Percentiles rank a stretch among this genome's conserved stretches.
Evolutionary conservation across 495 filamentous ascomycete species (phyloP).

Genomic region (Lasiosphaeria hispida): DNA sequence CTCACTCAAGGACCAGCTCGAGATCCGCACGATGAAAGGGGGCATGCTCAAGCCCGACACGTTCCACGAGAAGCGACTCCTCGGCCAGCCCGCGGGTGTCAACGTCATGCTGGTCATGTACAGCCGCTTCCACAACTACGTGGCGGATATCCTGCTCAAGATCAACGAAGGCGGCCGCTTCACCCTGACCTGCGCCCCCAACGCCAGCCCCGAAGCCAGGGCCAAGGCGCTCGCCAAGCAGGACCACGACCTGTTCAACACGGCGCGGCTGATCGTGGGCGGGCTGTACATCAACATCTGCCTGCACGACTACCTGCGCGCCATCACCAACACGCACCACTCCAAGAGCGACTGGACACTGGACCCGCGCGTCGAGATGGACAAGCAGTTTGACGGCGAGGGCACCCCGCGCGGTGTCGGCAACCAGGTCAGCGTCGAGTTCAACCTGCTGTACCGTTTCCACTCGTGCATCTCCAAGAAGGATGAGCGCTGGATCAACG

Average conservation of each 20-base stretch:
- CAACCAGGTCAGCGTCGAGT: constrained; percentile 77
- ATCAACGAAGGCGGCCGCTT: constrained; percentile 75
- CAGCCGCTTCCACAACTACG: constrained; percentile 76
- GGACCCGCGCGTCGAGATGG: constrained; percentile 63
- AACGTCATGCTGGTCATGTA: constrained; percentile 66
- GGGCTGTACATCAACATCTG: constrained; percentile 80
- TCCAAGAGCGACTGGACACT: constrained; percentile 74
- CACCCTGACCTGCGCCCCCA: constrained; percentile 45
- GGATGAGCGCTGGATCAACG: constrained; percentile 67
- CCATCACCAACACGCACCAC: constrained; percentile 74
- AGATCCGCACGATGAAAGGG: constrained; percentile 67
- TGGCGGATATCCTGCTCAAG: constrained; percentile 55
- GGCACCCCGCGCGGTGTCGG: constrained; percentile 64
- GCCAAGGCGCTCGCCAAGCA: constrained; percentile 61
- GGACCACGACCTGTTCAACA: constrained; percentile 82
- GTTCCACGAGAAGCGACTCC: constrained; percentile 66
- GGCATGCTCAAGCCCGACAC: constrained; percentile 77
- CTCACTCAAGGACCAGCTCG: constrained; percentile 62
- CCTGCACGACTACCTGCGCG: constrained; percentile 76
- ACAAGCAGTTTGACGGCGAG: constrained; percentile 46
- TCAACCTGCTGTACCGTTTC: constrained; percentile 72
- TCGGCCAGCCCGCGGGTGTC: constrained; percentile 76
- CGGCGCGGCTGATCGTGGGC: constrained; percentile 69
- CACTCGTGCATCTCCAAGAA: constrained; percentile 64
- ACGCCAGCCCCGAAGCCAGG: constrained; percentile 45